These are phyloP conservation scores for Lepiota venenata DNA, from an alignment of 768 basidiomycete genomes.

Conservation along the genomic window DNA sequence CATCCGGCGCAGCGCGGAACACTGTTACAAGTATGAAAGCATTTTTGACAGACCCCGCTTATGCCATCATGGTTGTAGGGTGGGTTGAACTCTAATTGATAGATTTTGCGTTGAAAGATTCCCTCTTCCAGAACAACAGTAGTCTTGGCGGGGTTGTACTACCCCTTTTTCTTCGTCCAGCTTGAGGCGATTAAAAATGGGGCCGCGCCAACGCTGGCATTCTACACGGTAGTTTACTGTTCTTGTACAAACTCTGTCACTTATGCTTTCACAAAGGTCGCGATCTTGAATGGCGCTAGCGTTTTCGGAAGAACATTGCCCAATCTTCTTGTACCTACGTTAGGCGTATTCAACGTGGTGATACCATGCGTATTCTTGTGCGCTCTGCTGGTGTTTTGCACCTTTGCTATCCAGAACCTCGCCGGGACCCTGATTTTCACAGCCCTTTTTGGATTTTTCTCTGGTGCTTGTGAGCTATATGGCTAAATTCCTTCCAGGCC, in stretches of 20 bases:
- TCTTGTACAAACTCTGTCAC: not conserved
- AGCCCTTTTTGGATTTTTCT: constrained; percentile 44
- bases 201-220: constrained; percentile 43
- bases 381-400: constrained; percentile 37
- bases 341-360: constrained; percentile 40
- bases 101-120: not conserved
- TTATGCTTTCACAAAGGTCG: constrained; percentile 28
- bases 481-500: not conserved
- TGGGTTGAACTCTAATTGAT: constrained; percentile 11
- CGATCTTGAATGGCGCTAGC: constrained; percentile 49
- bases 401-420: constrained; percentile 33
- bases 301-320: constrained; percentile 45
- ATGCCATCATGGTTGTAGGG: constrained; percentile 40
- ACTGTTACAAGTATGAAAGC: constrained; percentile 14
- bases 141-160: constrained; percentile 38
- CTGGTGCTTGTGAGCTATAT: constrained; percentile 38
- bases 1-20: constrained; percentile 26
- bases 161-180: constrained; percentile 56
- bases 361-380: constrained; percentile 28
- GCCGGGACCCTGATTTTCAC: constrained; percentile 35
- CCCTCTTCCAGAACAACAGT: constrained; percentile 26
- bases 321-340: constrained; percentile 34
- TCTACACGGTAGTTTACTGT: constrained; percentile 45
- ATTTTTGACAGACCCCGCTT: constrained; percentile 43
- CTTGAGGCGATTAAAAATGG: constrained; percentile 47